Evolutionary conservation across 169 alveolate species (phyloP).

Genomic region (Theileria parva): DNA sequence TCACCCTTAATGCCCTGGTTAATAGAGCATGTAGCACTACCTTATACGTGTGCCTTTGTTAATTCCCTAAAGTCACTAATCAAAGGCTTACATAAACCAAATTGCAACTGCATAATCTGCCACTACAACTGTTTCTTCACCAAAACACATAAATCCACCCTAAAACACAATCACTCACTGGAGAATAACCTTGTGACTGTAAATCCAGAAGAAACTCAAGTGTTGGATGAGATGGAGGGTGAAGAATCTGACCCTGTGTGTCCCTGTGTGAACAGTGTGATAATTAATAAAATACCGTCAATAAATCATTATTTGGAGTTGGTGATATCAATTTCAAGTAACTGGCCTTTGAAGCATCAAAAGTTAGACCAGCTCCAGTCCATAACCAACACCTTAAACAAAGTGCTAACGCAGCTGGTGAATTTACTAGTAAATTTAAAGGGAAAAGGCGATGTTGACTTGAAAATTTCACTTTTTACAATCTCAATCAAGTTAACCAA

Average conservation of each 20-base stretch:
- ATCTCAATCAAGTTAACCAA: conserved; percentile 17
- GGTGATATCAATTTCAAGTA: conserved; percentile 10
- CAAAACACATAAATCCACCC: too few species aligned
- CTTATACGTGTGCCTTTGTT: conserved; percentile 38
- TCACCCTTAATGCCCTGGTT: conserved; percentile 31
- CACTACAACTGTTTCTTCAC: conserved; percentile 13
- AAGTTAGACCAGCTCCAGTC: not conserved
- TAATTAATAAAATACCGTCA: conserved; percentile 6
- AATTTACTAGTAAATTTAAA: not conserved
- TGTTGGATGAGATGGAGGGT: too few species aligned
- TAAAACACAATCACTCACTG: too few species aligned
- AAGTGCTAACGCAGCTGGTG: conserved; percentile 3
- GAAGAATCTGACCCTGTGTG: not conserved
- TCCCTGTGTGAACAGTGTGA: conserved; percentile 12
- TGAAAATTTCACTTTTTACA: conserved; percentile 10
- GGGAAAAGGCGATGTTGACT: not conserved
- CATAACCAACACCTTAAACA: conserved; percentile 7
- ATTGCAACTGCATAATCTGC: conserved; percentile 10
- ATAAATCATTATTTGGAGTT: conserved; percentile 27
- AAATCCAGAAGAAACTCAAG: too few species aligned
- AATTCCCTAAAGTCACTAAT: not conserved
- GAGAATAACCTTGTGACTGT: too few species aligned
- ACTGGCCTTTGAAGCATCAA: not conserved
- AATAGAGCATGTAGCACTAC: conserved; percentile 19
- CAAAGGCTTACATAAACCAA: not conserved